Percentiles rank a stretch among this genome's conserved stretches.
Evolutionary conservation across 2,329 filamentous ascomycete species (phyloP).

Genomic region (Aspergillus sp.): DNA sequence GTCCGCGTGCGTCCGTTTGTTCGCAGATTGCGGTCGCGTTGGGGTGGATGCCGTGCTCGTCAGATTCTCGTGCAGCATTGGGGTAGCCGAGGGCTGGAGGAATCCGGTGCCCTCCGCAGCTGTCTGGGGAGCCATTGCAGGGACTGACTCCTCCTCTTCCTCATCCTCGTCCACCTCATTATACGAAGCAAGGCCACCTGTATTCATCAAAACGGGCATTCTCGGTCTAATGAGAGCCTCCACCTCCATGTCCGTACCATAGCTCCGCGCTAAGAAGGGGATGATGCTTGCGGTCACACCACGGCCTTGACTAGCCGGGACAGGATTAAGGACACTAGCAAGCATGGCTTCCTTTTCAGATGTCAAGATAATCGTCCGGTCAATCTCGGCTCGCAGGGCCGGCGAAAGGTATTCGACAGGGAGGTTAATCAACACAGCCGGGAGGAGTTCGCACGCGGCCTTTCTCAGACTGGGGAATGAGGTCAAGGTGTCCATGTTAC

Average conservation of each 20-base stretch:
- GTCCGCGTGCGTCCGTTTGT: conserved; percentile 31
- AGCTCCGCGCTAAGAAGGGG: conserved; percentile 71
- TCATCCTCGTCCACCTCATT: conserved; percentile 24
- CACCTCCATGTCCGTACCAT: conserved; percentile 61
- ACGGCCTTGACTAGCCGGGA: conserved; percentile 61
- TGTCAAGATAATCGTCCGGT: conserved; percentile 75
- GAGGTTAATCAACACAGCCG: conserved; percentile 60
- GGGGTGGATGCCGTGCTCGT: conserved; percentile 14
- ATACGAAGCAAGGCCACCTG: conserved; percentile 26
- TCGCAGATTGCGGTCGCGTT: conserved; percentile 12
- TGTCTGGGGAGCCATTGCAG: conserved; percentile 11
- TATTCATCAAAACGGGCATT: conserved; percentile 46
- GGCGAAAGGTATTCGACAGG: conserved; percentile 68
- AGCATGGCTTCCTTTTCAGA: conserved; percentile 71
- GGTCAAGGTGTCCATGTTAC: conserved; percentile 16
- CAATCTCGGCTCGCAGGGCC: conserved; percentile 70
- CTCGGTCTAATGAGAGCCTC: conserved; percentile 65
- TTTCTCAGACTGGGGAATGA: conserved; percentile 46
- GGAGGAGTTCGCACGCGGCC: conserved; percentile 63
- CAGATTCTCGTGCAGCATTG: conserved; percentile 12
- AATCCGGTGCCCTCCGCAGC: conserved; percentile 22
- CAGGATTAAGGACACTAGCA: conserved; percentile 78
- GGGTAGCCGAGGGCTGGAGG: conserved; percentile 19
- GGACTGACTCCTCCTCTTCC: conserved; percentile 30
- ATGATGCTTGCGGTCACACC: conserved; percentile 69